Percentiles rank a stretch among this genome's conserved stretches.
These are phyloP conservation scores for Hyphodiscus sp. DNA, from an alignment of 2,329 filamentous ascomycete genomes.

Conservation along the genomic window DNA sequence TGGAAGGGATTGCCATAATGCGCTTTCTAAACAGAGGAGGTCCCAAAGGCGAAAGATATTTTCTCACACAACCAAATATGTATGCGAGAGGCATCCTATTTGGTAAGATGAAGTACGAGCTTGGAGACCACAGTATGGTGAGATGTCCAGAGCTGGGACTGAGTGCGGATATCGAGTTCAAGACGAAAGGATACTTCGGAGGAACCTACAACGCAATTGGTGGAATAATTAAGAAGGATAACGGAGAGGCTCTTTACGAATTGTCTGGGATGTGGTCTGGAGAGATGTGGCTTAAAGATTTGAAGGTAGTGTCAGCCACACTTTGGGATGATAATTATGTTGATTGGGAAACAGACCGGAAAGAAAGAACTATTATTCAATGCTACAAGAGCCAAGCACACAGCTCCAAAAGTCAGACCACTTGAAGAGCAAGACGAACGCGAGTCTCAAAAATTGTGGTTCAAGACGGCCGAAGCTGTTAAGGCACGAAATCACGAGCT, in stretches of 20 bases:
- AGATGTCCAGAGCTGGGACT: conserved; percentile 83
- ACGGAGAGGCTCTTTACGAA: conserved; percentile 82
- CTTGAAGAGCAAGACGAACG: conserved; percentile 81
- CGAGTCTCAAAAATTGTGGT: conserved; percentile 87
- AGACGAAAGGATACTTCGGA: conserved; percentile 95
- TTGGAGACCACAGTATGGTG: conserved; percentile 92
- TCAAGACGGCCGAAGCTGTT: conserved; percentile 73
- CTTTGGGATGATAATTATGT: background rate
- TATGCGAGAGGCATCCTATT: conserved; percentile 95
- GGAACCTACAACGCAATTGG: conserved; percentile 96
- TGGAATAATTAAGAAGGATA: conserved; percentile 81
- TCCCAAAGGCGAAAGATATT: conserved; percentile 74
- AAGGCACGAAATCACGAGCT: conserved; percentile 78
- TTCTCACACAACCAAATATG: conserved; percentile 97
- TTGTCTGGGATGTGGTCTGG: conserved; percentile 89
- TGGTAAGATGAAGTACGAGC: conserved; percentile 99
- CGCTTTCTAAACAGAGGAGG: conserved; percentile 73
- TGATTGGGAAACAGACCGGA: conserved; percentile 56
- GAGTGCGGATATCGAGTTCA: conserved; percentile 91
- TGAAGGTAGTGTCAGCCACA: conserved; percentile 50
- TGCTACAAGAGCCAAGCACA: conserved; percentile 70
- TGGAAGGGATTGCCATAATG: conserved; percentile 92
- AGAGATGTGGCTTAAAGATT: conserved; percentile 87
- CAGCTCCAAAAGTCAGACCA: conserved; percentile 66
- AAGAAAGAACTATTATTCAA: conserved; percentile 89